Conservation (phyloP, 257 asterid genomes). For the Misopates orontium region DNA sequence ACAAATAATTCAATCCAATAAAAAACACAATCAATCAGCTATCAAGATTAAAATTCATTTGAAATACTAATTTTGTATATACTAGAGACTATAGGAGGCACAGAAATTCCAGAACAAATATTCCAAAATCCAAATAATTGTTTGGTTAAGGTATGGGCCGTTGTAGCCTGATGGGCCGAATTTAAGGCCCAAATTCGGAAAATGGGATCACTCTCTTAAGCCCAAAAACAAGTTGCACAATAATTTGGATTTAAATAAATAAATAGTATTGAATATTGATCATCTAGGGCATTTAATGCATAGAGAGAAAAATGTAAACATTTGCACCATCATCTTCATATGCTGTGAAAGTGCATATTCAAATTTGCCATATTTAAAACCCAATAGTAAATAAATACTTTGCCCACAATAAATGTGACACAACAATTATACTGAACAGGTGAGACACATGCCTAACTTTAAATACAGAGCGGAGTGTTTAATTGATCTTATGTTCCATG, state of each 20-base stretch:
- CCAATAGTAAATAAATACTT: constrained; percentile 6
- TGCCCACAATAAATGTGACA: constrained; percentile 22
- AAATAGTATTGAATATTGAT: no score
- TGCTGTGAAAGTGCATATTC: constrained; percentile 7
- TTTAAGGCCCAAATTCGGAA: no score
- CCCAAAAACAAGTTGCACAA: no score
- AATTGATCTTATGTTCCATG: no score
- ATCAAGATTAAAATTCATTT: background rate
- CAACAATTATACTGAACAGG: background rate
- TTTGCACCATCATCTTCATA: background rate
- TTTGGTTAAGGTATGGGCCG: background rate
- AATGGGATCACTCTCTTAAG: no score
- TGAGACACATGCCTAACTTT: constrained; percentile 35
- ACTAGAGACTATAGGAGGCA: background rate
- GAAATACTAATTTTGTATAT: background rate
- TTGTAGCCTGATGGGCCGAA: no score
- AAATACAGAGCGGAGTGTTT: background rate
- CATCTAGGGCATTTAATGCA: no score
- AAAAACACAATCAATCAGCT: constrained; percentile 28
- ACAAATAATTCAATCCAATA: constrained; percentile 28
- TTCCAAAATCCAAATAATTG: background rate
- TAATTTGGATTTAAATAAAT: no score
- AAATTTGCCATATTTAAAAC: background rate
- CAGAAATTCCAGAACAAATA: background rate
- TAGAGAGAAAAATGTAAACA: no score